Percentiles rank a stretch among this genome's conserved stretches.
phyloP scores from a whole-genome alignment of 805 yeast species.

The Barnettozyma sucrosica region DNA sequence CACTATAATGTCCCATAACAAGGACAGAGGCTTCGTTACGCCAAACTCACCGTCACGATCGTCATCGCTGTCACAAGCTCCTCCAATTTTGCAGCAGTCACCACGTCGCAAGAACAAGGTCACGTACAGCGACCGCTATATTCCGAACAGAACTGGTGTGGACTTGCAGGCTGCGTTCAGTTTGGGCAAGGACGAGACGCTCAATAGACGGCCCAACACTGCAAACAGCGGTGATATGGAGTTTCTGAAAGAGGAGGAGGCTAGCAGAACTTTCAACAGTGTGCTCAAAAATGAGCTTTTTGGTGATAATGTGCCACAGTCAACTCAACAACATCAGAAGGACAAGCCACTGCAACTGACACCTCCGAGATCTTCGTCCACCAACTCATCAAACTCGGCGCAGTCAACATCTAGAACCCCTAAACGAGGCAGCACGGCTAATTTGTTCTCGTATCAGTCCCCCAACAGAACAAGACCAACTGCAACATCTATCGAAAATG shows the following conservation, averaged over 20 bases:
- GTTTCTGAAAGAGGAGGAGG: constrained; percentile 66
- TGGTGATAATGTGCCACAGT: constrained; percentile 71
- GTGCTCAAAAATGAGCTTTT: constrained; percentile 85
- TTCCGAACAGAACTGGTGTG: constrained; percentile 82
- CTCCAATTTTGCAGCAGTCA: constrained; percentile 26
- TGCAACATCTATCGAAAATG: constrained; percentile 57
- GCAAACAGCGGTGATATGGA: constrained; percentile 46
- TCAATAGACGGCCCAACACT: constrained; percentile 22
- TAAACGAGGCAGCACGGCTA: constrained; percentile 34
- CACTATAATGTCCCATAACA: constrained; percentile 17
- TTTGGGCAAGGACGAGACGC: constrained; percentile 16
- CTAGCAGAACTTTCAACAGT: constrained; percentile 80
- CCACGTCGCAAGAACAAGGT: constrained; percentile 34
- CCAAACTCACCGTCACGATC: constrained; percentile 29
- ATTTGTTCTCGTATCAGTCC: constrained; percentile 69
- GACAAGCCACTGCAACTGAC: constrained; percentile 24
- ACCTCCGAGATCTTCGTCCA: constrained; percentile 29
- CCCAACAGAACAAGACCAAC: constrained; percentile 60
- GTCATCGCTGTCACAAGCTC: constrained; percentile 19
- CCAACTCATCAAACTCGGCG: constrained; percentile 13
- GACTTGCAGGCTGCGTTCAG: constrained; percentile 74
- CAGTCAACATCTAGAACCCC: constrained; percentile 27
- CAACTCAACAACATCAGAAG: constrained; percentile 24
- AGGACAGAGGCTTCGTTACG: constrained; percentile 20
- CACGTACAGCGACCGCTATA: constrained; percentile 75